These are phyloP conservation scores for Pseudogymnoascus destructans DNA, from an alignment of 2,329 filamentous ascomycete genomes.

Conservation along the genomic window DNA sequence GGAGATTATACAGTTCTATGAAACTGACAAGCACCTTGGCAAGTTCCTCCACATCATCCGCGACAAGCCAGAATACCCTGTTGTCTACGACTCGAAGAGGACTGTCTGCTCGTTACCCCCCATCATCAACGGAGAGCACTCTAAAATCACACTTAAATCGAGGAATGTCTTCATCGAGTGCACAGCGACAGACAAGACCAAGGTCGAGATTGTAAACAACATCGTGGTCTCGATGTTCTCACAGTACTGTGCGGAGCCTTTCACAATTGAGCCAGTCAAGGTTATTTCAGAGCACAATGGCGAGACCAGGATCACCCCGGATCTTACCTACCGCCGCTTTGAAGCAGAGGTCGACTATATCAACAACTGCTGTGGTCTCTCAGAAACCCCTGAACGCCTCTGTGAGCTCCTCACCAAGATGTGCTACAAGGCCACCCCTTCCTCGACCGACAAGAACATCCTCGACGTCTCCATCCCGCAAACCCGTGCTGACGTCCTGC, in stretches of 20 bases:
- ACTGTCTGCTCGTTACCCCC: constrained; percentile 87
- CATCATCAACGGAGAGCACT: constrained; percentile 95
- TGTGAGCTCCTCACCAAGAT: constrained; percentile 76
- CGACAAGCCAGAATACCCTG: constrained; percentile 86
- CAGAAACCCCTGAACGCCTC: constrained; percentile 60
- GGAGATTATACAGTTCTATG: constrained; percentile 89
- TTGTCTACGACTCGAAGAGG: constrained; percentile 82
- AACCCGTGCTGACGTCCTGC: constrained; percentile 85
- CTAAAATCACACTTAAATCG: constrained; percentile 85
- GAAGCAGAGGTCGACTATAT: constrained; percentile 86
- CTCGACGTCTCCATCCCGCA: constrained; percentile 75
- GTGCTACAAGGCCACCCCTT: constrained; percentile 72
- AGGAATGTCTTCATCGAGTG: constrained; percentile 95
- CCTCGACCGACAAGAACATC: constrained; percentile 52
- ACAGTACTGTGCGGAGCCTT: constrained; percentile 72
- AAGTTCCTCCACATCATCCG: constrained; percentile 88
- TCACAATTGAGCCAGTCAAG: constrained; percentile 87
- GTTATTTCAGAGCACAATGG: constrained; percentile 86
- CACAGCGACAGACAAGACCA: constrained; percentile 89
- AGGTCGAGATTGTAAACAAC: constrained; percentile 88
- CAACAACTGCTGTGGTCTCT: constrained; percentile 79
- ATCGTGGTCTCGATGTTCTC: constrained; percentile 98
- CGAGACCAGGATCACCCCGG: constrained; percentile 67
- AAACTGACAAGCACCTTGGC: constrained; percentile 83
- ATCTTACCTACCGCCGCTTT: constrained; percentile 61